Conservation (phyloP, 768 basidiomycete species). For the Phanerochaete sordida region DNA sequence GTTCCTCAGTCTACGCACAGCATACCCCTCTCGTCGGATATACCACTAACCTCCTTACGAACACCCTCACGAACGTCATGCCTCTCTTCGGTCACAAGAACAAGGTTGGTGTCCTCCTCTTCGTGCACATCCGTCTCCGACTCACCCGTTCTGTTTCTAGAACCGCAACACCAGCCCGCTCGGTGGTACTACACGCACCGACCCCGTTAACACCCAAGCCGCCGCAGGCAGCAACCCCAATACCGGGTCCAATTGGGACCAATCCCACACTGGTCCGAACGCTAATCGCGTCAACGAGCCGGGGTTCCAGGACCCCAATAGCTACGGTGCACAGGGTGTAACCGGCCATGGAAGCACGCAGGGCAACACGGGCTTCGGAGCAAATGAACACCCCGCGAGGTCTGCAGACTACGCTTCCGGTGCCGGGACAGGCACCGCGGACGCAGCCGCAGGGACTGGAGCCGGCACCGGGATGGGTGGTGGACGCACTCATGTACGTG, state of each 20-base stretch:
- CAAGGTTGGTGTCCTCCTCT: neutral
- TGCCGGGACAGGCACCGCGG: neutral
- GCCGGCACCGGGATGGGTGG: neutral
- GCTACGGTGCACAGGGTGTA: neutral
- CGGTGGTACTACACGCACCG: neutral
- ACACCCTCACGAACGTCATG: slow-evolving; percentile 1
- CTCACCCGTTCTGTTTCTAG: neutral
- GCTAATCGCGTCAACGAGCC: neutral
- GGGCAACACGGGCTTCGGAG: neutral
- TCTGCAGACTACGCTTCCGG: neutral
- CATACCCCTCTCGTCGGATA: neutral
- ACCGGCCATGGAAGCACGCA: neutral
- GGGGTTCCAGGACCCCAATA: neutral
- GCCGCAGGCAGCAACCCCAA: neutral
- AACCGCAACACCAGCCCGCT: neutral
- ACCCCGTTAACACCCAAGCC: neutral
- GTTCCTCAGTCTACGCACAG: neutral
- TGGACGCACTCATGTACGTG: neutral
- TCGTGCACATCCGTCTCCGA: neutral
- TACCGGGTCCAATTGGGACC: neutral
- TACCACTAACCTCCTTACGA: no score
- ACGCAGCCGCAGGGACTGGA: neutral
- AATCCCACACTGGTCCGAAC: neutral
- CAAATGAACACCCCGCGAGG: neutral
- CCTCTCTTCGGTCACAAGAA: slow-evolving; percentile 16